Evolutionary conservation across 352 stramenopile genomes (phyloP), one percentile per base, ranked within the genome.

Genomic region (Globisporangium cystogenes): DNA sequence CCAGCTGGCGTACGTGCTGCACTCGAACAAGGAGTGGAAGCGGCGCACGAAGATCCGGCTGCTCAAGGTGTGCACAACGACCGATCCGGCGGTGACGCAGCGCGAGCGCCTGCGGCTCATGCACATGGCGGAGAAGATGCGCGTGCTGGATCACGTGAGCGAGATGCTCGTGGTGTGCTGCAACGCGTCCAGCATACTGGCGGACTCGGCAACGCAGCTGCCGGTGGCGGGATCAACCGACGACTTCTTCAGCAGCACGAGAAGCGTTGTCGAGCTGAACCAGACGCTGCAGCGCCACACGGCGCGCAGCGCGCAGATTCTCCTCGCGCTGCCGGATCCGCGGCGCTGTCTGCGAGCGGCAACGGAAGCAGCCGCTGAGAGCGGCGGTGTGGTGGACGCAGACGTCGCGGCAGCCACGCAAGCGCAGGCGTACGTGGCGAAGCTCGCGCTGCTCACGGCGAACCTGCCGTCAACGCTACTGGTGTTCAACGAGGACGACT

Each of bases 391-490:
- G 37, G 21, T 18, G 20, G 26, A 3, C 11, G 39, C 6, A n/a
- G 53, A 29, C 20, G 40, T 7, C 14, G 41, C 16, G 14, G 18
- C 23, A 5, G 20, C 14, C 23, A 39, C 43, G 18, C 29, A 49
- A 1, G 54, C 57, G 0, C 37, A 37, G 6, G 42, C 56, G 21
- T 82, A 76, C 48, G 29, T 72, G 16, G 20, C 46, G 24, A 70
- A 71, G 54, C 53, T 82, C 23, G 60, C 70, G 54, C 48, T 67
- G 49, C 55, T 82, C 5, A 79, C 72, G 10, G 63, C 60, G 48
- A 71, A 77, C 37, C 54, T 82, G 39, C 72, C 72, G 36, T 76
- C 72, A 33, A 76, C 67, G 6, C 62, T 82, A 64, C 67, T 82
- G n/a, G 65, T 79, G 24, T 79, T 74, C 46, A 67, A 70, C 27